A percentile compares a stretch with the other conserved stretches of the same genome.
These are phyloP conservation scores for Syncephalastrum monosporum DNA, from an alignment of 371 early-diverging fungal genomes.

Conservation along the genomic window DNA sequence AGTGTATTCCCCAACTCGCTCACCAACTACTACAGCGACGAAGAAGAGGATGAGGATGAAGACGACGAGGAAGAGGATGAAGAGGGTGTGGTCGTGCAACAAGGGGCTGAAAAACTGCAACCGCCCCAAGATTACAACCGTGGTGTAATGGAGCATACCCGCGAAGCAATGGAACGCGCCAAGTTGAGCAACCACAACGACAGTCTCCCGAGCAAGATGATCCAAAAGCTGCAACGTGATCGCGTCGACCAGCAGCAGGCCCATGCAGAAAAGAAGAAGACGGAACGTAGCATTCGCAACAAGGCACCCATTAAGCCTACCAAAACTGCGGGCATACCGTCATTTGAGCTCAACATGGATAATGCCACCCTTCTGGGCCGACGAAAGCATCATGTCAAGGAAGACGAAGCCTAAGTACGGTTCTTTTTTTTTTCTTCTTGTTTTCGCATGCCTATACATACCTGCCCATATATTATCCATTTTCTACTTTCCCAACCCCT, in stretches of 20 bases:
- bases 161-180: background rate
- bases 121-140: too few species aligned
- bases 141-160: too few species aligned
- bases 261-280: conserved; percentile 1
- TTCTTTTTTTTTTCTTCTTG: conserved; percentile 4
- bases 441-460: conserved; percentile 3
- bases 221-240: conserved; percentile 13
- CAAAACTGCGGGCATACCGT: conserved; percentile 3
- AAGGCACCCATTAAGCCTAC: background rate
- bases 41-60: conserved; percentile 28
- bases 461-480: too few species aligned
- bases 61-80: conserved; percentile 17
- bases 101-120: too few species aligned
- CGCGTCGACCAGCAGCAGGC: conserved; percentile 6
- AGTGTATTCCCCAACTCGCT: background rate
- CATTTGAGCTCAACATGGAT: conserved; percentile 56
- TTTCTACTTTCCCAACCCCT: background rate
- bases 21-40: conserved; percentile 5
- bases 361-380: conserved; percentile 58
- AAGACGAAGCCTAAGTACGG: conserved; percentile 2
- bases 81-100: background rate
- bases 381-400: conserved; percentile 34
- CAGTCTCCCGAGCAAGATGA: conserved; percentile 9
- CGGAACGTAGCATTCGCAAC: conserved; percentile 4
- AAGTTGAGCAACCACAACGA: background rate